phyloP scores from a whole-genome alignment of 306 rosid species.

The Malus asiatica region DNA sequence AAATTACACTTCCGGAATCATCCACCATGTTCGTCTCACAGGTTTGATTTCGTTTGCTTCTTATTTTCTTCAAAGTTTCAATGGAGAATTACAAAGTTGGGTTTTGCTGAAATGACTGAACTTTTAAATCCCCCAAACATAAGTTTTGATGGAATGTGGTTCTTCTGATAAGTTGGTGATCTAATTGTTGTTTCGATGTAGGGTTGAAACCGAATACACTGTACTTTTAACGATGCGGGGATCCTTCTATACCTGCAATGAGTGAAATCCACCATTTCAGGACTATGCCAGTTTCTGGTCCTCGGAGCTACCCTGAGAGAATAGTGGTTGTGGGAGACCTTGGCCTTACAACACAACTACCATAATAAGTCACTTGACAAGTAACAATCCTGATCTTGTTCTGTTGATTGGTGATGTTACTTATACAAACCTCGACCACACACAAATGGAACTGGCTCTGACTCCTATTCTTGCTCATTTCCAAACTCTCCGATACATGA shows the following conservation, averaged over 20 bases:
- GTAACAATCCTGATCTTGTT: too few relatives aligned
- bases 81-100: neutral
- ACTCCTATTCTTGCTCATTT: too few relatives aligned
- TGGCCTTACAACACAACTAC: too few relatives aligned
- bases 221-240: constrained; percentile 72
- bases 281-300: constrained; percentile 63
- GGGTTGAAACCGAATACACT: constrained; percentile 57
- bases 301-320: constrained; percentile 52
- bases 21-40: constrained; percentile 74
- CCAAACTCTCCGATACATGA: too few relatives aligned
- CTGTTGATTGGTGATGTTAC: too few relatives aligned
- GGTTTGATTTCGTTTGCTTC: constrained; percentile 25
- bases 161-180: neutral
- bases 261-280: constrained; percentile 48
- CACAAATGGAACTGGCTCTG: too few relatives aligned
- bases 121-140: too few relatives aligned
- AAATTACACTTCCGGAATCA: constrained; percentile 85
- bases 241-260: constrained; percentile 54
- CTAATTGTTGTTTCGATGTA: constrained; percentile 8
- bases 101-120: too few relatives aligned
- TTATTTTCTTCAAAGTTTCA: neutral
- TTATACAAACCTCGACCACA: too few relatives aligned
- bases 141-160: neutral
- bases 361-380: too few relatives aligned
- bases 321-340: constrained; percentile 71